These are phyloP conservation scores for Colletotrichum eleusines DNA, from an alignment of 2,329 filamentous ascomycete genomes.

Conservation along the genomic window DNA sequence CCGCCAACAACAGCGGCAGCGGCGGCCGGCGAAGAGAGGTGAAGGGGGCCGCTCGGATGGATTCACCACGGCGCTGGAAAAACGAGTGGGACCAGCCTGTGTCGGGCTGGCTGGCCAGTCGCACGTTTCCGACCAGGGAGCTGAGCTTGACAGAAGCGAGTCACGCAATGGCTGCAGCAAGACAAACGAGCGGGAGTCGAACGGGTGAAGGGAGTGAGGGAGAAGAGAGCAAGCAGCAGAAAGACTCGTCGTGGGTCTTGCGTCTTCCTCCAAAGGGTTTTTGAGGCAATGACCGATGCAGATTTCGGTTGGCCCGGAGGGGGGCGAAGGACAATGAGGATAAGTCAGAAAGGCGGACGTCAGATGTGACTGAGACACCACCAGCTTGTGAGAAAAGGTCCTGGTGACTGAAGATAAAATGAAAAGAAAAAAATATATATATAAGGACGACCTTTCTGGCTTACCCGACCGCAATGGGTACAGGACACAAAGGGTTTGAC, in stretches of 20 bases:
- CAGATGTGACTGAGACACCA: constrained; percentile 32
- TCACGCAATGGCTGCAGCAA: constrained; percentile 25
- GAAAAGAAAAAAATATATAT: not conserved
- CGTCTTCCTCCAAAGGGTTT: constrained; percentile 1
- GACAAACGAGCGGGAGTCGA: constrained; percentile 14
- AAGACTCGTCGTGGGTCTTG: constrained; percentile 10
- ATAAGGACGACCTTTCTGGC: not conserved
- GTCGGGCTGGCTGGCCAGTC: constrained; percentile 21
- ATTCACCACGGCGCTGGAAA: constrained; percentile 35
- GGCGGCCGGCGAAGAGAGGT: not conserved
- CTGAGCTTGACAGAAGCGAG: constrained; percentile 22
- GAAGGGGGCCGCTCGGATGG: constrained; percentile 37
- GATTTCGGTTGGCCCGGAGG: constrained; percentile 15
- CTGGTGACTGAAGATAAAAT: constrained; percentile 22
- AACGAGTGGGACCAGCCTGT: constrained; percentile 41
- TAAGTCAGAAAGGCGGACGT: constrained; percentile 9
- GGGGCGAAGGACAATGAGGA: constrained; percentile 11
- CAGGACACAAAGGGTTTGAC: constrained; percentile 13
- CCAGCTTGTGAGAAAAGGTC: constrained; percentile 21
- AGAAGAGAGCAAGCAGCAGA: constrained; percentile 2
- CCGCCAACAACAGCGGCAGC: constrained; percentile 13
- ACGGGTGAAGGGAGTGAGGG: not conserved
- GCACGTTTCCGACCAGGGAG: constrained; percentile 37
- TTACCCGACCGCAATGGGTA: constrained; percentile 27
- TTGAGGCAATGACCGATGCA: constrained; percentile 8